Evolutionary conservation across 345 rosid species (phyloP).

Genomic region (Limnanthes douglasii): DNA sequence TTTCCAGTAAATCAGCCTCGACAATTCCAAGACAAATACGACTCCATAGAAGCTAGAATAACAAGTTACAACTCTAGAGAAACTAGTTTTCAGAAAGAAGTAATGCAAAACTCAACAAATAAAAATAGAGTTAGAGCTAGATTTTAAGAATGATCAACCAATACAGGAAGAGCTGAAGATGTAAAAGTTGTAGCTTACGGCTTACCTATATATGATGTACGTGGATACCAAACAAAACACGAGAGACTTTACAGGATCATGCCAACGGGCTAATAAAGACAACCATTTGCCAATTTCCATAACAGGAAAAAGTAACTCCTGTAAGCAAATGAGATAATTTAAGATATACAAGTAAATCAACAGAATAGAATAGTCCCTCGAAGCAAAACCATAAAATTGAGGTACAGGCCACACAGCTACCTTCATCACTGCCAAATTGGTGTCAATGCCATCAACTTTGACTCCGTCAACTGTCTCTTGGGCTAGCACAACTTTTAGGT

Average conservation of each 20-base stretch:
- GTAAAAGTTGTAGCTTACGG: no score
- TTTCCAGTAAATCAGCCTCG: no score
- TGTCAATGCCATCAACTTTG: constrained; percentile 86
- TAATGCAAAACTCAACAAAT: no score
- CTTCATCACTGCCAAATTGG: constrained; percentile 98
- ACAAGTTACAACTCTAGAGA: no score
- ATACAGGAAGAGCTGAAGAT: no score
- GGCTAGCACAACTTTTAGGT: constrained; percentile 59
- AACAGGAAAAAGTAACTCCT: constrained; percentile 78
- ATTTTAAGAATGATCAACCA: no score
- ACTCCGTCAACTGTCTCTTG: constrained; percentile 86
- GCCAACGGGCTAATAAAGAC: constrained; percentile 52
- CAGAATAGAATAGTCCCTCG: neutral
- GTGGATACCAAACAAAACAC: constrained; percentile 50
- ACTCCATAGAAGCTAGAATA: no score
- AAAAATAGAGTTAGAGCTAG: no score
- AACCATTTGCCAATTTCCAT: constrained; percentile 47
- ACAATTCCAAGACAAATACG: no score
- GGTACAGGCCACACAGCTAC: no score
- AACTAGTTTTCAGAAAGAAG: no score
- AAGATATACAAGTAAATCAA: neutral
- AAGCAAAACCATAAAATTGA: no score
- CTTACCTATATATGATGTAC: constrained; percentile 58
- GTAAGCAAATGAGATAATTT: constrained; percentile 10
- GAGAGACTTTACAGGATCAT: constrained; percentile 52